Base-by-base conservation (phyloP, 257 asterid species). In the Solanum sejunctum region DNA sequence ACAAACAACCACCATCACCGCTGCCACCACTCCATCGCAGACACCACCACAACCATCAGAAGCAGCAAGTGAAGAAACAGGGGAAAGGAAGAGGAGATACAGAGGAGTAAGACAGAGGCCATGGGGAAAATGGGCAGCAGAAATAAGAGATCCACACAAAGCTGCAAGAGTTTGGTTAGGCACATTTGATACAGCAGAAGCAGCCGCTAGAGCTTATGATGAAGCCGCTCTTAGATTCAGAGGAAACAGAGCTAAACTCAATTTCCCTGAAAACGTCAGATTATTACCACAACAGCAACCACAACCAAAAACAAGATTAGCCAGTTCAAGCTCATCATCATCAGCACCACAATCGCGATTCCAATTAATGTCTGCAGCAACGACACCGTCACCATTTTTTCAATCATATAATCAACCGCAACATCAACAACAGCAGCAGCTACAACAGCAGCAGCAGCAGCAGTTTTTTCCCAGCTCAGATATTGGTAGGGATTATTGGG, bases 81-180 rank as follows among this genome's bases (percentile, higher is more conserved):
- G 97, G 8, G 95, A 94, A 75, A 90, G 91, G 69, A 87, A 92
- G 79, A 86, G 90, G 57, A 91, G 87, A 88, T 96, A 94, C 88
- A 92, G 98, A 88, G 99, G 99, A 18, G 98, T 94, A 0, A 90
- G 99, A 55, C 98, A 93, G n/a, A 85, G 99, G 36, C 98, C 98
- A 15, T 94, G 98, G 97, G 98, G 98, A 0, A 96, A 96, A 90
- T 96, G 98, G 98, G 99, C 98, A 1, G 99, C 99, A 0, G 99
- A 96, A 70, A 96, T 96, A 84, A 83, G 99, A 83, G 98, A 94
- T 77, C 99, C 99, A 3, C 95, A 93, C 39, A 96, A 92, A 86
- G 98, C 98, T 23, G 93, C 97, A 3, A 86, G 99, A 60, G 98
- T 94, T 18, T 96, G 99, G 98, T 89, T 96, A 45, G 99, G 99